Conservation (phyloP, 2,329 filamentous ascomycete genomes). For the Talaromyces sp. region DNA sequence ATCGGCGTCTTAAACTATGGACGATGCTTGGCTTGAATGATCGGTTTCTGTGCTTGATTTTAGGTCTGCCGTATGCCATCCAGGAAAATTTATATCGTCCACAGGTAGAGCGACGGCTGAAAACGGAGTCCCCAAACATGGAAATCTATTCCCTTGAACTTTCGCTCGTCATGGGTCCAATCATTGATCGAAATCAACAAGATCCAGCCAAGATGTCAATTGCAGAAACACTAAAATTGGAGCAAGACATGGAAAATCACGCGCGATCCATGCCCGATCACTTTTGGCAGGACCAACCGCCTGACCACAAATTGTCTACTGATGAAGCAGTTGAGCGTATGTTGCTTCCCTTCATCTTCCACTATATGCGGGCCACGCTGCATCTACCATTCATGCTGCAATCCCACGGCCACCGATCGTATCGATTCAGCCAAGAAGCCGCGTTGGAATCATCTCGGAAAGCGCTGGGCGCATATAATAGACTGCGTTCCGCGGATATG, state of each 20-base stretch:
- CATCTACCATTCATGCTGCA: slow-evolving; percentile 47
- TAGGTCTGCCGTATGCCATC: slow-evolving; percentile 48
- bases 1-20: slow-evolving; percentile 38
- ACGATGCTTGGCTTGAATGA: slow-evolving; percentile 41
- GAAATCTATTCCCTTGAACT: slow-evolving; percentile 31
- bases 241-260: slow-evolving; percentile 36
- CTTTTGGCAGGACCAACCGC: slow-evolving; percentile 26
- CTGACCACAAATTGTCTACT: slow-evolving; percentile 18
- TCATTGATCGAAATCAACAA: slow-evolving; percentile 41
- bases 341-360: slow-evolving; percentile 37
- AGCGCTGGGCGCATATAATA: slow-evolving; percentile 36
- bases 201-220: slow-evolving; percentile 32
- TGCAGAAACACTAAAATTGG: slow-evolving; percentile 36
- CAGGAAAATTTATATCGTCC: slow-evolving; percentile 28
- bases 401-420: slow-evolving; percentile 31
- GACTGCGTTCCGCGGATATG: slow-evolving; percentile 25
- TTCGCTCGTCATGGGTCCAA: slow-evolving; percentile 32
- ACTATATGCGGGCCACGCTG: slow-evolving; percentile 36
- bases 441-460: slow-evolving; percentile 41
- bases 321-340: slow-evolving; percentile 30
- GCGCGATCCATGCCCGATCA: slow-evolving; percentile 26
- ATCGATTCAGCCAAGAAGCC: slow-evolving; percentile 35
- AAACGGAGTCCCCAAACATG: slow-evolving; percentile 15
- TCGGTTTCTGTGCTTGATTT: slow-evolving; percentile 48
- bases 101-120: slow-evolving; percentile 24